Percentiles rank a stretch among this genome's conserved stretches.
Evolutionary conservation across 495 filamentous ascomycete species (phyloP).

Genomic region (Tuber brumale): DNA sequence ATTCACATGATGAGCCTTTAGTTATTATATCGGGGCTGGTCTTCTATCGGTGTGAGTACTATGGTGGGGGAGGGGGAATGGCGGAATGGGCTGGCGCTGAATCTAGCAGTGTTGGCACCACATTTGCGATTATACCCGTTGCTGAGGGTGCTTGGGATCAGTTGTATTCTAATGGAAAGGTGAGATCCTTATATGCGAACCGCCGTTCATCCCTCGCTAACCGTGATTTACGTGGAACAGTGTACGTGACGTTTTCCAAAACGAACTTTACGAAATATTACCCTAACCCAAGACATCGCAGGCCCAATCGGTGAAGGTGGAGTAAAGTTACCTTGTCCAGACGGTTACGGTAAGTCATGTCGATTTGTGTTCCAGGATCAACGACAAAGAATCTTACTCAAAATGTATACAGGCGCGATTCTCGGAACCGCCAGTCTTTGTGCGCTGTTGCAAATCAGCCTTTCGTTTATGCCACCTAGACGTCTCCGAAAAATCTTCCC

Average conservation of each 20-base stretch:
- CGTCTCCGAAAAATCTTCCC: constrained; percentile 74
- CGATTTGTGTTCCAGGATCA: constrained; percentile 18
- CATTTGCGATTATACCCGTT: constrained; percentile 84
- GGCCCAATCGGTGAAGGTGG: constrained; percentile 60
- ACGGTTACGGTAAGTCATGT: constrained; percentile 61
- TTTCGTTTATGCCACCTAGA: constrained; percentile 65
- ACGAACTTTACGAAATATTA: neutral
- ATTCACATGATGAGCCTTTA: constrained; percentile 5
- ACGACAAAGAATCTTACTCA: neutral
- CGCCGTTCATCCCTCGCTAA: constrained; percentile 4
- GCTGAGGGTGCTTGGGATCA: constrained; percentile 68
- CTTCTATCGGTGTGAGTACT: constrained; percentile 64
- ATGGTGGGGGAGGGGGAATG: neutral
- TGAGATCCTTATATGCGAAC: neutral
- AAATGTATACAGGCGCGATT: constrained; percentile 18
- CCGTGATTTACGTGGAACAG: constrained; percentile 11
- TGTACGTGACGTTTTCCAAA: constrained; percentile 12
- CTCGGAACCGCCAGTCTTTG: constrained; percentile 62
- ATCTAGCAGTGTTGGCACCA: constrained; percentile 58
- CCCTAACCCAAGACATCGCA: constrained; percentile 32
- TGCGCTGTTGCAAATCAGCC: constrained; percentile 63
- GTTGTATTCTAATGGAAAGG: constrained; percentile 74
- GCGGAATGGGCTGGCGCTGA: neutral
- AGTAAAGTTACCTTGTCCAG: constrained; percentile 66
- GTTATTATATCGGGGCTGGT: constrained; percentile 77